These are phyloP conservation scores for Penicillium glabrum DNA, from an alignment of 2,329 filamentous ascomycete species.

Conservation along the genomic window DNA sequence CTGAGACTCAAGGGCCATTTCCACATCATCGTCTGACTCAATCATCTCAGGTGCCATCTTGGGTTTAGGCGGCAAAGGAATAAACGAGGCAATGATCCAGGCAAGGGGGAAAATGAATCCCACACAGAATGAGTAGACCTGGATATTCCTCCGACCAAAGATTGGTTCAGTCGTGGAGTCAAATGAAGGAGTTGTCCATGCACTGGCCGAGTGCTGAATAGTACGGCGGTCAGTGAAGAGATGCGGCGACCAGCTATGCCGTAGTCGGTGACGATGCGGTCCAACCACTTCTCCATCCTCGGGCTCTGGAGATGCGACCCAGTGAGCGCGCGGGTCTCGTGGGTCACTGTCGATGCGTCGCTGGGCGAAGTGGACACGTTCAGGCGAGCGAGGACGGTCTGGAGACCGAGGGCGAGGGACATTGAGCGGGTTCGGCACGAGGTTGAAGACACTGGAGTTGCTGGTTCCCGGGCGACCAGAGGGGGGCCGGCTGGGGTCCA, in stretches of 20 bases:
- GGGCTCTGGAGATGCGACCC: constrained; percentile 34
- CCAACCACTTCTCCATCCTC: constrained; percentile 19
- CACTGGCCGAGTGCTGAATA: constrained; percentile 52
- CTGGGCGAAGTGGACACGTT: constrained; percentile 12
- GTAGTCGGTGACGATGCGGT: constrained; percentile 48
- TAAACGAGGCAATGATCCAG: constrained; percentile 76
- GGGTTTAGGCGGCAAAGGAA: constrained; percentile 67
- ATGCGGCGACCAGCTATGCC: constrained; percentile 71
- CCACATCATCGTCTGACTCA: constrained; percentile 44
- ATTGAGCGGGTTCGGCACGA: constrained; percentile 33
- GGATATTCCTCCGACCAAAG: constrained; percentile 68
- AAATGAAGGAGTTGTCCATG: constrained; percentile 73
- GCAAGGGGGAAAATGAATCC: constrained; percentile 79
- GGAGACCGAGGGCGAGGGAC: constrained; percentile 18
- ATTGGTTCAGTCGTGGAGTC: constrained; percentile 63
- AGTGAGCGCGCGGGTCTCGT: constrained; percentile 45
- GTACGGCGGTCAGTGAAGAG: constrained; percentile 63
- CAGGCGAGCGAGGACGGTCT: constrained; percentile 11
- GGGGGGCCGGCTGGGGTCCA: constrained; percentile 33
- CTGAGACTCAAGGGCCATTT: constrained; percentile 46
- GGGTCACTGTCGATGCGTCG: constrained; percentile 32
- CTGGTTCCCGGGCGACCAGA: constrained; percentile 30
- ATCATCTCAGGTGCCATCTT: constrained; percentile 49
- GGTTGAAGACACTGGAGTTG: constrained; percentile 31
- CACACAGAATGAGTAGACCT: constrained; percentile 71